Evolutionary conservation across 2,329 filamentous ascomycete species (phyloP), one percentile per base, ranked within the genome.

Genomic region (Ploettnerulaceae sp.): DNA sequence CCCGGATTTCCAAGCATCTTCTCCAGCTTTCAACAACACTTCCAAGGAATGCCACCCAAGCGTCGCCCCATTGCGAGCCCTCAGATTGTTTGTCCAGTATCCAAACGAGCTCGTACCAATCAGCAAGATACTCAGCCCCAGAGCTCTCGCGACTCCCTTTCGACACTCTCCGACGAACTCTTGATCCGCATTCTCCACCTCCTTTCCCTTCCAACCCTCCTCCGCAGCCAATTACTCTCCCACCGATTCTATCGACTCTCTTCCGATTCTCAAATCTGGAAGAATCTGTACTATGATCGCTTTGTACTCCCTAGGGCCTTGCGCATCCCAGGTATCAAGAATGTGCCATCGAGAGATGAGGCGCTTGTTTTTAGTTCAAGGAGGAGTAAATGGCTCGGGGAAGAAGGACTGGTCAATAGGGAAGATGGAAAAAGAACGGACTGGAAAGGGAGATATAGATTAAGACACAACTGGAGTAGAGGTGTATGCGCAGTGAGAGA

Each of bases 261-360:
- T 6, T 75, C 77, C 45, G 93, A 97, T 65, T 84, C 85, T 0
- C 89, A 96, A 63, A 71, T 97, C 47, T 98, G 93, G 93, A 93
- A 91, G 65, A 76, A 77, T 11, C 79, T 89, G 39, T 98, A 95
- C 68, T 95, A 94, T 67, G 75, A 81, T 20, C 82, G 85, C 52
- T 97, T 95, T 66, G 87, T 96, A 22, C 76, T 86, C 26, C 89
- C 89, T 29, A 80, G 89, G 60, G 86, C 85, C 26, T 76, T 85
- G 56, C 80, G 85, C 48, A 81, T 91, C 46, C 85, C 86, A 0
- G 84, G 84, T 17, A 76, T 84, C 25, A 75, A 69, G 58, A 69
- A 71, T 28, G 56, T 65, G 26, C 47, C 54, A 9, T 43, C 32
- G 29, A 12, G 36, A 26, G 51, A 55, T 28, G 54, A 56, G 24